Conservation (phyloP, 345 rosid species). For the Mangifera indica region DNA sequence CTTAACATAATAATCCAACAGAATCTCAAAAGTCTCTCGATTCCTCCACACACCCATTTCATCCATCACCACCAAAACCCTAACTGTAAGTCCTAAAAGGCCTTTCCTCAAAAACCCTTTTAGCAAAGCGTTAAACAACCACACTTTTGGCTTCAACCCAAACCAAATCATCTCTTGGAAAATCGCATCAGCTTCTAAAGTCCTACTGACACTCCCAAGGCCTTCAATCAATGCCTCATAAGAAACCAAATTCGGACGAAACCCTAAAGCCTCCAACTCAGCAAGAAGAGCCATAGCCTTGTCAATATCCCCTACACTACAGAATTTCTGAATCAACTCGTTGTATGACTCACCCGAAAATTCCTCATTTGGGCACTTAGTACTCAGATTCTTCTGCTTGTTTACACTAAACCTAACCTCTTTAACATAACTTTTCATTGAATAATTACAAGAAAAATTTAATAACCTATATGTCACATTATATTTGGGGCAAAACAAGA, state of each 20-base stretch:
- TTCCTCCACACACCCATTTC: slow-evolving; percentile 31
- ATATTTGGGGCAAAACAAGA: background rate
- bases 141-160: slow-evolving; percentile 35
- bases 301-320: slow-evolving; percentile 43
- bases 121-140: slow-evolving; percentile 47
- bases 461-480: background rate
- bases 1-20: slow-evolving; percentile 56
- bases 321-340: slow-evolving; percentile 41
- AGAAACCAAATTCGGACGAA: slow-evolving; percentile 35
- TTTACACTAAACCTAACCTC: background rate
- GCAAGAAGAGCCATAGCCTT: slow-evolving; percentile 53
- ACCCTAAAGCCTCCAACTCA: slow-evolving; percentile 50
- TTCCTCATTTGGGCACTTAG: slow-evolving; percentile 23
- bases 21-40: slow-evolving; percentile 47
- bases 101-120: slow-evolving; percentile 60
- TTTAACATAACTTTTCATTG: slow-evolving; percentile 2
- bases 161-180: slow-evolving; percentile 44
- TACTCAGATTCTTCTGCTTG: background rate
- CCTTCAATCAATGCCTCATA: slow-evolving; percentile 48
- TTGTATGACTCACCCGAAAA: slow-evolving; percentile 36
- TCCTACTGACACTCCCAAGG: slow-evolving; percentile 47
- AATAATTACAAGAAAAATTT: background rate
- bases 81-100: slow-evolving; percentile 40
- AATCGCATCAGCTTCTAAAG: slow-evolving; percentile 61
- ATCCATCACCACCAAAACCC: slow-evolving; percentile 42